Evolutionary conservation across 208 protist genomes (phyloP).

Genomic region (Wallacemonas sp.): DNA sequence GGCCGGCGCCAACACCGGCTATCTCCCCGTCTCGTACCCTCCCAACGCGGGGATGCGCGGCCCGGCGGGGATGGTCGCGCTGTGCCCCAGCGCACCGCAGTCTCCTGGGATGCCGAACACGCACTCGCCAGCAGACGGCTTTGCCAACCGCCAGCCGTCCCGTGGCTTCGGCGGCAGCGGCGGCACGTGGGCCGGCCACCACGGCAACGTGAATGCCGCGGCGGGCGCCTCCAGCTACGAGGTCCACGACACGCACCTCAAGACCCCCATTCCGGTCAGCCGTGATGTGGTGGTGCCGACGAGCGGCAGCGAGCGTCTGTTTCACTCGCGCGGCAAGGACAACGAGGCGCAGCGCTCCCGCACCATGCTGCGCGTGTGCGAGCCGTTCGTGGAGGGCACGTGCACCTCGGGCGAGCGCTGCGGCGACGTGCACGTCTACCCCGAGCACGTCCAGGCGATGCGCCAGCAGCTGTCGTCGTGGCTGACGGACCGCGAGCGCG

Average conservation of each 20-base stretch:
- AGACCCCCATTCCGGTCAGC: constrained; percentile 57
- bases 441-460: constrained; percentile 49
- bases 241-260: constrained; percentile 74
- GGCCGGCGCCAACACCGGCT: not conserved
- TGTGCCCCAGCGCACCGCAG: not conserved
- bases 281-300: constrained; percentile 47
- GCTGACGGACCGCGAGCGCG: constrained; percentile 49
- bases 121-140: not conserved
- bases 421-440: constrained; percentile 64
- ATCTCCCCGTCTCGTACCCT: constrained; percentile 3
- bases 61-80: not conserved
- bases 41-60: not conserved
- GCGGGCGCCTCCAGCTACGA: constrained; percentile 32
- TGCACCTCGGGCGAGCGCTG: constrained; percentile 45
- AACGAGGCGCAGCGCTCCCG: constrained; percentile 21
- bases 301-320: constrained; percentile 57
- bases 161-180: too few species aligned
- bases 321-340: constrained; percentile 46
- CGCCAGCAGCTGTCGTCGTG: constrained; percentile 61
- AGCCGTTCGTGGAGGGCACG: constrained; percentile 60
- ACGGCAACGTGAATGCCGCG: too few species aligned
- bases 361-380: constrained; percentile 57
- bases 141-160: not conserved
- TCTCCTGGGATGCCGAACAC: not conserved
- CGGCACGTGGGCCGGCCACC: too few species aligned